Evolutionary conservation across 73 alveolate species (phyloP).

Genomic region (Durusdinium trenchii): DNA sequence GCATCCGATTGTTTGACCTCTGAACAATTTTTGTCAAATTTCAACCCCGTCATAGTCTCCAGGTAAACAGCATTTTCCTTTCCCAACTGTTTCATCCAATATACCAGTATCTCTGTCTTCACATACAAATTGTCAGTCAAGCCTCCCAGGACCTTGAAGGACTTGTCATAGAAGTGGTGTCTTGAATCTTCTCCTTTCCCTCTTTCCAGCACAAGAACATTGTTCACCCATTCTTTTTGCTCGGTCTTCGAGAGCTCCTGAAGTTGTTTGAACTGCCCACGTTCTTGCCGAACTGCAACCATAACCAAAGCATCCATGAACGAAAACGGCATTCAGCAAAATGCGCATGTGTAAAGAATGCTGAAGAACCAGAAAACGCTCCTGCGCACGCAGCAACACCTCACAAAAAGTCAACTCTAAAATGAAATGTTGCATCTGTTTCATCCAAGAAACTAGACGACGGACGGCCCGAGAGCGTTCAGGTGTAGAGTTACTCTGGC

Average conservation of each 20-base stretch:
- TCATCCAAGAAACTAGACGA: too few species aligned
- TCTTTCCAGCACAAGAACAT: not conserved
- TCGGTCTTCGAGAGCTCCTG: not conserved
- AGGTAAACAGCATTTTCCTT: constrained; percentile 1
- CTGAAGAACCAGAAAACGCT: too few species aligned
- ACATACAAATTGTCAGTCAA: constrained; percentile 26
- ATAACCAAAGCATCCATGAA: too few species aligned
- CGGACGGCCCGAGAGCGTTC: too few species aligned
- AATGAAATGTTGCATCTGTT: too few species aligned
- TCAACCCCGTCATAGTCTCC: constrained; percentile 47
- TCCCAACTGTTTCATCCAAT: constrained; percentile 26
- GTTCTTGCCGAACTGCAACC: too few species aligned
- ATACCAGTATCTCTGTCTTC: not conserved
- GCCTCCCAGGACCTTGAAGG: constrained; percentile 4
- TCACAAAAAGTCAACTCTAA: too few species aligned
- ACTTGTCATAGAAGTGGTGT: not conserved
- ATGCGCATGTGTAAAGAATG: too few species aligned
- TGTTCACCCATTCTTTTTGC: not conserved
- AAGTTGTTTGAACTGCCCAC: not conserved
- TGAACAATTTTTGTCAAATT: not conserved
- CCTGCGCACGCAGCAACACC: too few species aligned
- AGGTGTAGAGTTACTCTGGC: too few species aligned
- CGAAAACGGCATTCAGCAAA: too few species aligned
- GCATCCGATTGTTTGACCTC: not conserved
- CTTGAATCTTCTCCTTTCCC: not conserved